These are phyloP conservation scores for Chondrus crispus DNA, from an alignment of 23 red algal species.

Conservation along the genomic window DNA sequence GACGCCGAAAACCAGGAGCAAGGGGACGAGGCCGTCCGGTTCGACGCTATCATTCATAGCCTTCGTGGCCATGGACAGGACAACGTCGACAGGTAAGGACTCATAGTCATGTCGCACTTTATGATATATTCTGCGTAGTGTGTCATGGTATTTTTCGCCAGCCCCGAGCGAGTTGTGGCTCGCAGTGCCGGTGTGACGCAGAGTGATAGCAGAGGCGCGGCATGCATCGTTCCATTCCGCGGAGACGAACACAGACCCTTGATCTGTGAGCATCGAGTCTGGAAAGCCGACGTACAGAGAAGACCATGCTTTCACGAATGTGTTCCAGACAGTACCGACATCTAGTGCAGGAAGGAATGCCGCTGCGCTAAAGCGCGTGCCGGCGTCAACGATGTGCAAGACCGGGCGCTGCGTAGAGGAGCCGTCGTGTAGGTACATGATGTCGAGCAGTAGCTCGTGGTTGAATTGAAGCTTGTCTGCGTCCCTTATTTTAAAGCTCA, in stretches of 20 bases:
- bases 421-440: not conserved
- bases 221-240: not conserved
- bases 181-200: not conserved
- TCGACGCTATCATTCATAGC: not conserved
- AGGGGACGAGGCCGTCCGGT: not conserved
- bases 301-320: not conserved
- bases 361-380: not conserved
- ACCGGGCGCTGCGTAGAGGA: not conserved
- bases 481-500: too few species aligned
- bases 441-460: not conserved
- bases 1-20: not conserved
- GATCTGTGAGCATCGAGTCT: not conserved
- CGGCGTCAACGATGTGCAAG: not conserved
- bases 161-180: conserved; percentile 4
- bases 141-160: not conserved
- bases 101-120: not conserved
- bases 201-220: not conserved
- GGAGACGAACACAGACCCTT: not conserved
- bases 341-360: not conserved
- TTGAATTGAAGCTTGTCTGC: not conserved
- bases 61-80: not conserved
- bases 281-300: conserved; percentile 1
- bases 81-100: not conserved
- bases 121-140: not conserved
- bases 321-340: not conserved